Conservation (phyloP, 768 basidiomycete genomes). For the Hygrocybe coccinea region DNA sequence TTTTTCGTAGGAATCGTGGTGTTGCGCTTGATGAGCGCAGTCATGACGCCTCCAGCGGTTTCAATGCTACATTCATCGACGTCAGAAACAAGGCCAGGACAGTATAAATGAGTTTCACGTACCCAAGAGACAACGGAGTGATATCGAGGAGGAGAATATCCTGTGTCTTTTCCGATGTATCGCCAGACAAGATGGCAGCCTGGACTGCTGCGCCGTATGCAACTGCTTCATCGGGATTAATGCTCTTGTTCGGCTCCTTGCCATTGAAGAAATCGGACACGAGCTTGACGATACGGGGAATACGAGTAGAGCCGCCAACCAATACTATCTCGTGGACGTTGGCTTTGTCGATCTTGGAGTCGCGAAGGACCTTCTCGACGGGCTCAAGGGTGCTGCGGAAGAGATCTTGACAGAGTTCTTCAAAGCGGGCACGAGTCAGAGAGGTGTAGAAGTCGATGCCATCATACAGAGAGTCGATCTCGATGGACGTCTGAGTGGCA, state of each 20-base stretch:
- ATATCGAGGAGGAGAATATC: slow-evolving; percentile 98
- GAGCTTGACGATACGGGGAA: slow-evolving; percentile 96
- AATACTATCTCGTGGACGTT: slow-evolving; percentile 96
- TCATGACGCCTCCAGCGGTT: slow-evolving; percentile 99
- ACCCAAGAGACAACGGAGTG: slow-evolving; percentile 86
- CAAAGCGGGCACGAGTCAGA: slow-evolving; percentile 96
- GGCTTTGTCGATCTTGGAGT: slow-evolving; percentile 96
- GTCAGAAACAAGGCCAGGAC: slow-evolving; percentile 31
- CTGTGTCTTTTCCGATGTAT: slow-evolving; percentile 98
- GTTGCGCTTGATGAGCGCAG: slow-evolving; percentile 96
- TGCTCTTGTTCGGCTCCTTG: slow-evolving; percentile 98
- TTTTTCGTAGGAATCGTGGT: slow-evolving; percentile 98
- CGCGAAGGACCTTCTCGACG: slow-evolving; percentile 96
- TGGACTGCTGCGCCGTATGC: slow-evolving; percentile 99
- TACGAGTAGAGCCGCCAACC: slow-evolving; percentile 99
- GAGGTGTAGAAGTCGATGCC: slow-evolving; percentile 99
- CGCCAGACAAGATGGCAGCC: slow-evolving; percentile 96
- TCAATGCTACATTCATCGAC: slow-evolving; percentile 61
- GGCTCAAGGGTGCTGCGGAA: slow-evolving; percentile 93
- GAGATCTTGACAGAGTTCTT: slow-evolving; percentile 91
- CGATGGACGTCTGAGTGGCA: slow-evolving; percentile 92
- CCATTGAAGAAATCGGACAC: slow-evolving; percentile 99
- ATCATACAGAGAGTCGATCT: slow-evolving; percentile 97
- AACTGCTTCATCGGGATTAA: slow-evolving; percentile 99
- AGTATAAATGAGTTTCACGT: slow-evolving; percentile 25